Conservation (phyloP, 148 eudicot genomes). For the Chenopodium formosanum region DNA sequence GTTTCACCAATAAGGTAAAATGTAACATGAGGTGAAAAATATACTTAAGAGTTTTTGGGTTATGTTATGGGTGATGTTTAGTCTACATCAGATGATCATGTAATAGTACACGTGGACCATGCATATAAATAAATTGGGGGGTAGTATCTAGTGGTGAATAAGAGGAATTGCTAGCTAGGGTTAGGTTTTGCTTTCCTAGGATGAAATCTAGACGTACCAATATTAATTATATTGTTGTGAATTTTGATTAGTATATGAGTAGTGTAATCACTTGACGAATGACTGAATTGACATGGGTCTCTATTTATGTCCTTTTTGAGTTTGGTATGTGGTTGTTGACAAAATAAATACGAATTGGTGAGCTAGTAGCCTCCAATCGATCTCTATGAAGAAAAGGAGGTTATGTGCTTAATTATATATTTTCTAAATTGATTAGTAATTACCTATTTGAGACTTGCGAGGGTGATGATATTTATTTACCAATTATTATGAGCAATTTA, state of each 20-base stretch:
- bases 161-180: neutral
- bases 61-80: neutral
- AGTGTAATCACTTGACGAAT: slow-evolving; percentile 7
- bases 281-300: slow-evolving; percentile 22
- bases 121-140: neutral
- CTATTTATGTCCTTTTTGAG: neutral
- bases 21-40: neutral
- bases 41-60: neutral
- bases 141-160: neutral
- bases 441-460: no score
- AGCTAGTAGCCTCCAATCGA: no score
- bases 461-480: no score
- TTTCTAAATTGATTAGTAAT: no score
- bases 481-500: no score
- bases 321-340: slow-evolving; percentile 3
- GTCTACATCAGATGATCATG: slow-evolving; percentile 23
- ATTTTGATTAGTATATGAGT: slow-evolving; percentile 17
- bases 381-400: no score
- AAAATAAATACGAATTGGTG: no score
- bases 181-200: neutral
- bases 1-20: slow-evolving; percentile 24
- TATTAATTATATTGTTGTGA: neutral
- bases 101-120: slow-evolving; percentile 1
- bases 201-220: slow-evolving; percentile 1
- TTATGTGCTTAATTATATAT: no score